Conservation (phyloP, 2,329 filamentous ascomycete genomes). For the Tolypocladium amazonense region DNA sequence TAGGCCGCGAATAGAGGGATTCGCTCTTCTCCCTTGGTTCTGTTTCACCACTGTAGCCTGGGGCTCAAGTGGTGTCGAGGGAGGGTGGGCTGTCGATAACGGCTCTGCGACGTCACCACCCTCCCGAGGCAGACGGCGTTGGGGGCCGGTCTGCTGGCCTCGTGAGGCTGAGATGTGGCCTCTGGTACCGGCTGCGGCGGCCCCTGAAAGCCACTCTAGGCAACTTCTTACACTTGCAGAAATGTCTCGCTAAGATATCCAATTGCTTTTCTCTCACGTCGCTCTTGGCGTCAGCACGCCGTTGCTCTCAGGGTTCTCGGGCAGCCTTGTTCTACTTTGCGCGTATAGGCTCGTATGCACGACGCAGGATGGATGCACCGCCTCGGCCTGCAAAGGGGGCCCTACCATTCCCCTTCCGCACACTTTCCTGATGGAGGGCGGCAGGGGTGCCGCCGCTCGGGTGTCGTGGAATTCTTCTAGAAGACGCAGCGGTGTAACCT, state of each 20-base stretch:
- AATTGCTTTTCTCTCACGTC: not conserved
- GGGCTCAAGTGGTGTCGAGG: not conserved
- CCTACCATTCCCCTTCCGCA: not conserved
- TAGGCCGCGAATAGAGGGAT: not conserved
- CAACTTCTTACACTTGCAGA: slow-evolving; percentile 1
- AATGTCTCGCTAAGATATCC: not conserved
- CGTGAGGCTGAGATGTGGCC: not conserved
- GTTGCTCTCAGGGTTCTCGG: not conserved
- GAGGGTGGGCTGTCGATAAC: not conserved
- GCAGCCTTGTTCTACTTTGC: not conserved
- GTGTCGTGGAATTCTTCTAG: slow-evolving; percentile 22
- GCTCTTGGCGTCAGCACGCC: not conserved
- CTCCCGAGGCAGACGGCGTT: not conserved
- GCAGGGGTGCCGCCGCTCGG: slow-evolving; percentile 1
- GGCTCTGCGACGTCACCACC: not conserved
- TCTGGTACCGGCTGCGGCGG: not conserved
- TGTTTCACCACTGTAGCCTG: not conserved
- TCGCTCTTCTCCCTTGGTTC: not conserved
- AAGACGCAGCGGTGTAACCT: slow-evolving; percentile 11
- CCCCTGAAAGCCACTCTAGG: not conserved
- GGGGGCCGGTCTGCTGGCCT: not conserved
- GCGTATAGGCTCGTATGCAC: not conserved
- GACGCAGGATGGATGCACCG: not conserved
- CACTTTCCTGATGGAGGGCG: not conserved
- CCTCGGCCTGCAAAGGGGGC: not conserved